Conservation (phyloP, 768 basidiomycete genomes). For the Lactarius pseudohatsudake region DNA sequence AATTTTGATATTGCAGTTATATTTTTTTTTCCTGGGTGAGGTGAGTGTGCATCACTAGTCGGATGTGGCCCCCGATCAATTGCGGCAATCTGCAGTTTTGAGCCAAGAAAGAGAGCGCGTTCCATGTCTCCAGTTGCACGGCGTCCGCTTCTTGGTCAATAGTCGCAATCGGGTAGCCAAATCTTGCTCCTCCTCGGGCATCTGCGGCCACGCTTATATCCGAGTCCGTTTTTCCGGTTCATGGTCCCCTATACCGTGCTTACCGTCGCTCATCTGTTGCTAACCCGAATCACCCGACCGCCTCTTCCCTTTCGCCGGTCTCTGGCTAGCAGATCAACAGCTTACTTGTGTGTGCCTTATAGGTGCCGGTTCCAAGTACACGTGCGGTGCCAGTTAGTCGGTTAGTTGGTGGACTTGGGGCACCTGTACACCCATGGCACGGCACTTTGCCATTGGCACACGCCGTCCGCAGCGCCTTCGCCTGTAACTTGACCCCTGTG, state of each 20-base stretch:
- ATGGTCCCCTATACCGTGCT: not conserved
- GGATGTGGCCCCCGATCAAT: slow-evolving; percentile 25
- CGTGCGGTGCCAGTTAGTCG: not conserved
- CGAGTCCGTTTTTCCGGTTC: not conserved
- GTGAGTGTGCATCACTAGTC: slow-evolving; percentile 14
- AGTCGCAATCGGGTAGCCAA: not conserved
- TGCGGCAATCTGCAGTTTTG: slow-evolving; percentile 26
- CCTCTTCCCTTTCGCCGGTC: not conserved
- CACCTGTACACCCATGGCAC: not conserved
- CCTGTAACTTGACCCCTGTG: not conserved
- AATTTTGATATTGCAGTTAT: slow-evolving; percentile 6
- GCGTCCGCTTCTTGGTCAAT: not conserved
- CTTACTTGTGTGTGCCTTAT: not conserved
- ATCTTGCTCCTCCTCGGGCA: not conserved
- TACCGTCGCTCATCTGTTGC: not conserved
- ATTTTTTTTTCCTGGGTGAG: not conserved
- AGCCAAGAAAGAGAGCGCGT: slow-evolving; percentile 8
- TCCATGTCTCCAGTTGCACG: not conserved
- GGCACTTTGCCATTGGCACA: not conserved
- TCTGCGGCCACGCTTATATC: not conserved
- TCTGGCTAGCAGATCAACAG: not conserved
- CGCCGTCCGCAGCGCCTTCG: not conserved
- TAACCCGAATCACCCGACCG: not conserved
- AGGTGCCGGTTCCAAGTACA: not conserved
- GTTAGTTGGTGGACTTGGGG: not conserved